Evolutionary conservation across 2,329 filamentous ascomycete genomes (phyloP).

Genomic region (Ophiocordyceps robertsii): DNA sequence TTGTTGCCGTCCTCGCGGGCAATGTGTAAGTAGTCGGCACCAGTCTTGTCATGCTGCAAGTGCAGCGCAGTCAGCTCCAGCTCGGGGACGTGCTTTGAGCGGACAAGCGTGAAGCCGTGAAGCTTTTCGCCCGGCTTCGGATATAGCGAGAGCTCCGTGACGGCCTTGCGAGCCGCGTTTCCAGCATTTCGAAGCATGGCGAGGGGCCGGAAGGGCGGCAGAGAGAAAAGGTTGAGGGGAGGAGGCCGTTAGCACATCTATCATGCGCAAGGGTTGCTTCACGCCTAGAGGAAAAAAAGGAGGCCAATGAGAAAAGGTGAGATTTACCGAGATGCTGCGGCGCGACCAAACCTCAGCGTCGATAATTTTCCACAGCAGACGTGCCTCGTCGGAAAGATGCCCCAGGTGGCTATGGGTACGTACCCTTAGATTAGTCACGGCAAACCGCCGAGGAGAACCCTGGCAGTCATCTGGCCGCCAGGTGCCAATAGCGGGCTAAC

Average conservation of each 20-base stretch:
- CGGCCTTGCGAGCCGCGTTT: slow-evolving; percentile 43
- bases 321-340: no score
- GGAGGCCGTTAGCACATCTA: not conserved
- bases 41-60: slow-evolving; percentile 86
- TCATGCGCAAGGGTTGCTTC: no score
- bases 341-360: no score
- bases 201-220: slow-evolving; percentile 3
- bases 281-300: no score
- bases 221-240: not conserved
- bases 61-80: slow-evolving; percentile 84
- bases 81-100: slow-evolving; percentile 86
- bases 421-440: not conserved
- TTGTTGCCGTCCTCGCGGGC: slow-evolving; percentile 95
- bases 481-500: not conserved
- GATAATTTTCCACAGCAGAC: not conserved
- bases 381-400: not conserved
- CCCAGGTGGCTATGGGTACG: not conserved
- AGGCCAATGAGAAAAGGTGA: no score
- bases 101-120: slow-evolving; percentile 83
- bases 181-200: slow-evolving; percentile 40
- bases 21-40: slow-evolving; percentile 90
- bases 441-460: not conserved
- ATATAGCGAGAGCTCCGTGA: slow-evolving; percentile 63
- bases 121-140: slow-evolving; percentile 74
- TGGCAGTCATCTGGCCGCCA: not conserved